Evolutionary conservation across 2,329 filamentous ascomycete genomes (phyloP), one percentile per base, ranked within the genome.

Genomic region (Pseudogymnoascus destructans): DNA sequence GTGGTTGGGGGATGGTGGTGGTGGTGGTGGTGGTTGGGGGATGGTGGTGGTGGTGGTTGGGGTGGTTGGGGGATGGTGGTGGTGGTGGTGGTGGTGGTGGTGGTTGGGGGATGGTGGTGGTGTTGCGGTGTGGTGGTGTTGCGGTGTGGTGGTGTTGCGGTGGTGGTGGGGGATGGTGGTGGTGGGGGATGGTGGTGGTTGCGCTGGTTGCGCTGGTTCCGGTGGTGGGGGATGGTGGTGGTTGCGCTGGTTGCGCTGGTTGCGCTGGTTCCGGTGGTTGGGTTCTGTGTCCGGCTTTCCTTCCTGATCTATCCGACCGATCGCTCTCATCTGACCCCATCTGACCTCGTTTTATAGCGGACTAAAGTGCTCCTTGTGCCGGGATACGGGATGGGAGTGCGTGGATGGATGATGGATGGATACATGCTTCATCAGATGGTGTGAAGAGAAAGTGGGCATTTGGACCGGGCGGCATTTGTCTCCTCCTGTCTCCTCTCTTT

Each of bases 391-490:
- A 5, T 9, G 27, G 32, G 32, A 33, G 32, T 6, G 32, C 5
- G 11, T n/a, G 13, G 3, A 9, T 33, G 13, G 30, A 13, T 4
- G 23, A 27, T 33, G 32, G 32, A n/a, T 9, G 33, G n/a, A 15
- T 36, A 8, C n/a, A 17, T 36, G 33, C 32, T 33, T 33, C 13
- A 33, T 33, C 32, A 33, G 32, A 33, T 33, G 32, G 32, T 33
- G 32, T 11, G 32, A n/a, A 33, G 86, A 25, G 23, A 5, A 25
- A 25, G 23, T 25, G 23, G n/a, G n/a, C n/a, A n/a, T n/a, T n/a
- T n/a, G n/a, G n/a, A n/a, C n/a, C n/a, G n/a, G n/a, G n/a, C n/a
- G n/a, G n/a, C n/a, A n/a, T n/a, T n/a, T n/a, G n/a, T n/a, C n/a
- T n/a, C n/a, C n/a, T n/a, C n/a, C n/a, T n/a, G n/a, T n/a, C n/a